These are phyloP conservation scores for Dichomitus squalens DNA, from an alignment of 1,284 basidiomycete genomes.

Conservation along the genomic window DNA sequence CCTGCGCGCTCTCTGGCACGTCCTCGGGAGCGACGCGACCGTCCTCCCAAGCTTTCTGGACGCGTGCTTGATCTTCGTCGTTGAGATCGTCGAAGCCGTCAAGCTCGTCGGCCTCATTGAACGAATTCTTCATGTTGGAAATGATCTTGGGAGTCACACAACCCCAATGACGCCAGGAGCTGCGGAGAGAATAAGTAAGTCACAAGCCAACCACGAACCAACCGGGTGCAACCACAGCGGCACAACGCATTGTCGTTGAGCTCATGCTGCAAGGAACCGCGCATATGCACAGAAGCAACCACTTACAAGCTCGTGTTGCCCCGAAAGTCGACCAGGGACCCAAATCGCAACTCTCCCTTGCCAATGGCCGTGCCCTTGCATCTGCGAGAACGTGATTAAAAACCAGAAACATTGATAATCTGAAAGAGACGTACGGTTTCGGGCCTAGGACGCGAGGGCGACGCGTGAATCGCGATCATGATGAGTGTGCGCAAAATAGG, in stretches of 20 bases:
- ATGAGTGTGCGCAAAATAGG: slow-evolving; percentile 18
- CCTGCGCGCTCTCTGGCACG: slow-evolving; percentile 71
- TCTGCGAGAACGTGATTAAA: slow-evolving; percentile 18
- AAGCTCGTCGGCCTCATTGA: slow-evolving; percentile 62
- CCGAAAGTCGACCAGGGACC: slow-evolving; percentile 74
- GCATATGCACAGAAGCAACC: neutral
- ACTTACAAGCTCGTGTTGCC: slow-evolving; percentile 76
- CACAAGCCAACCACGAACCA: neutral
- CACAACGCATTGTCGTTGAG: neutral
- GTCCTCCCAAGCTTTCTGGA: slow-evolving; percentile 70
- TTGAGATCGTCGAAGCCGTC: slow-evolving; percentile 74
- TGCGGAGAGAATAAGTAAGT: slow-evolving; percentile 30
- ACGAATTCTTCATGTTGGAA: slow-evolving; percentile 69
- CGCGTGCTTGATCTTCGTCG: slow-evolving; percentile 64
- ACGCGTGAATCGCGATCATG: slow-evolving; percentile 33
- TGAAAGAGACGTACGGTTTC: slow-evolving; percentile 73
- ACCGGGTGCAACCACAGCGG: neutral
- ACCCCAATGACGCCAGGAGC: slow-evolving; percentile 82
- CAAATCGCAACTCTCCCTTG: slow-evolving; percentile 77
- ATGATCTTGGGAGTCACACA: slow-evolving; percentile 75
- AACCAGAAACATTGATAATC: slow-evolving; percentile 25
- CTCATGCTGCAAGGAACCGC: neutral
- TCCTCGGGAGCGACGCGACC: slow-evolving; percentile 81
- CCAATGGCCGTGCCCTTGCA: slow-evolving; percentile 61
- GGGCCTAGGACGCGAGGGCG: slow-evolving; percentile 52